These are phyloP conservation scores for Lactifluus subvellereus DNA, from an alignment of 768 basidiomycete genomes.

Conservation along the genomic window DNA sequence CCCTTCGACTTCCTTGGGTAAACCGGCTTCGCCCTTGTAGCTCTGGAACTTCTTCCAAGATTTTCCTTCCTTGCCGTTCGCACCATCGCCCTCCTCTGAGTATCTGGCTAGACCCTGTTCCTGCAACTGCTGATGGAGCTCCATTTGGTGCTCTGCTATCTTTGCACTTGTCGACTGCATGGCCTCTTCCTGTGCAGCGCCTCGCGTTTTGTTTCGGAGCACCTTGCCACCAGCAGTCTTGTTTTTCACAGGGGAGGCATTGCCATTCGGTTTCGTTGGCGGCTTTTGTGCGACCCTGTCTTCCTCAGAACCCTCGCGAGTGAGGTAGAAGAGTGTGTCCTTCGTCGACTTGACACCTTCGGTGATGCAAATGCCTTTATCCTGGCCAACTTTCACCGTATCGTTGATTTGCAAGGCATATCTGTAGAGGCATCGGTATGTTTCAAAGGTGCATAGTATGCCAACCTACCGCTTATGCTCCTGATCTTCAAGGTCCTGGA, in stretches of 20 bases:
- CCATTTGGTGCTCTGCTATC: conserved; percentile 82
- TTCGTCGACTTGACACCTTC: conserved; percentile 80
- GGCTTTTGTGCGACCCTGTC: conserved; percentile 53
- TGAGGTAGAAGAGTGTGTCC: conserved; percentile 84
- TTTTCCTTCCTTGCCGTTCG: conserved; percentile 80
- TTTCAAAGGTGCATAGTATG: neutral
- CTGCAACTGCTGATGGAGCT: conserved; percentile 73
- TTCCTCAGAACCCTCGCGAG: conserved; percentile 50
- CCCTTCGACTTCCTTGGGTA: conserved; percentile 78
- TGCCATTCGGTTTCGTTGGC: conserved; percentile 58
- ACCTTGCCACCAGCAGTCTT: conserved; percentile 81
- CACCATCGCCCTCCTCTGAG: conserved; percentile 72
- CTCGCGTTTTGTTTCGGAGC: conserved; percentile 83
- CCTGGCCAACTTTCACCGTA: conserved; percentile 71
- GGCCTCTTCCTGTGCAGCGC: conserved; percentile 80
- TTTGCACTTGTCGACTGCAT: conserved; percentile 71
- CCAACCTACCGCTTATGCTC: conserved; percentile 65
- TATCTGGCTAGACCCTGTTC: conserved; percentile 75
- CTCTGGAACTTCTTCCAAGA: conserved; percentile 95
- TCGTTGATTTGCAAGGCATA: conserved; percentile 87
- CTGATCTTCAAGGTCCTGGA: conserved; percentile 72
- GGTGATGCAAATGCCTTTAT: conserved; percentile 65
- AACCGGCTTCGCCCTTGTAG: conserved; percentile 88
- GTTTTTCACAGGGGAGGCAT: conserved; percentile 54
- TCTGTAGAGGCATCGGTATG: conserved; percentile 35